Evolutionary conservation across 2,329 filamentous ascomycete genomes (phyloP).

Genomic region (Diaporthe nobilis): DNA sequence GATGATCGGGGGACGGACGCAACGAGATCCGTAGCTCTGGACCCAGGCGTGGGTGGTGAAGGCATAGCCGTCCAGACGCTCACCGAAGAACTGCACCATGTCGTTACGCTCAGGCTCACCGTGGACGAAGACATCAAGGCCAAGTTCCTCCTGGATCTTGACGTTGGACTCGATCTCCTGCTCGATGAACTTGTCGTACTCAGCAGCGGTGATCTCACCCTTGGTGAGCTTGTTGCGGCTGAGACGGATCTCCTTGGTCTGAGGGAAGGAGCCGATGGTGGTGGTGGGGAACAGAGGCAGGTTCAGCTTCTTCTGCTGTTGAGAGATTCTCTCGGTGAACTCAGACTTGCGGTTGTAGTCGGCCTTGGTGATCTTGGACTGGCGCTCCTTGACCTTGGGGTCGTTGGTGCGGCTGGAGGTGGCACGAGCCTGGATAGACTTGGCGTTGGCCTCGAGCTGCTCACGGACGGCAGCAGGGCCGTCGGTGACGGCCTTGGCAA

Average conservation of each 20-base stretch:
- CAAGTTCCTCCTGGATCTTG: conserved; percentile 98
- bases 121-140: conserved; percentile 96
- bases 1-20: conserved; percentile 97
- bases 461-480: conserved; percentile 88
- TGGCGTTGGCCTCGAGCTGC: conserved; percentile 96
- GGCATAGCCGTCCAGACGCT: conserved; percentile 95
- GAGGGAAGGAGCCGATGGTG: conserved; percentile 99
- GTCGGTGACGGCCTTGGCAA: conserved; percentile 97
- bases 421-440: conserved; percentile 91
- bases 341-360: conserved; percentile 94
- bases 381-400: conserved; percentile 96
- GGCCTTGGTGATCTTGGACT: conserved; percentile 85
- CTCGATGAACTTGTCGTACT: conserved; percentile 99
- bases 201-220: conserved; percentile 89
- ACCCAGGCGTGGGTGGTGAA: conserved; percentile 99
- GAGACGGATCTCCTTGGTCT: conserved; percentile 98
- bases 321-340: conserved; percentile 86
- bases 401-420: conserved; percentile 97
- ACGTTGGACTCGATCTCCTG: conserved; percentile 97
- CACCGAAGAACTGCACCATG: conserved; percentile 99
- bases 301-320: conserved; percentile 93
- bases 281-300: conserved; percentile 98
- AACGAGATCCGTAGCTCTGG: conserved; percentile 96
- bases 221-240: conserved; percentile 99
- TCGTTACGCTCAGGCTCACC: conserved; percentile 99